phyloP scores from a whole-genome alignment of 192 early-diverging fungal genomes.

The Coemansia asiatica region DNA sequence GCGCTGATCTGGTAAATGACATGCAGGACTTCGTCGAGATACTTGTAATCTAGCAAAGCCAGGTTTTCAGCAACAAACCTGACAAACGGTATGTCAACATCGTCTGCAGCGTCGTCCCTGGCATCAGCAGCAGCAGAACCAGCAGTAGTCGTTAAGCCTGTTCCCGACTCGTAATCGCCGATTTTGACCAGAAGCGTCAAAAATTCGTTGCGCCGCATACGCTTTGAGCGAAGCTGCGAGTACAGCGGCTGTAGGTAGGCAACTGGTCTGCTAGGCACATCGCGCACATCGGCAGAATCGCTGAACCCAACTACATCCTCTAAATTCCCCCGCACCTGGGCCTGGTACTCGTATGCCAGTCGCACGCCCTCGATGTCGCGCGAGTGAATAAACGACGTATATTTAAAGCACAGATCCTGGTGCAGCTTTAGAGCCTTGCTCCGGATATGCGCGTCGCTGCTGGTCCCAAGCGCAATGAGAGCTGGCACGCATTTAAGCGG shows the following conservation, averaged over 20 bases:
- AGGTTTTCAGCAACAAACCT: slow-evolving; percentile 85
- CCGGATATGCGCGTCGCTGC: slow-evolving; percentile 61
- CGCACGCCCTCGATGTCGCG: slow-evolving; percentile 75
- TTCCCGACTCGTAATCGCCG: slow-evolving; percentile 62
- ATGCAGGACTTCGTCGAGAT: slow-evolving; percentile 76
- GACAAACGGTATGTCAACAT: slow-evolving; percentile 57
- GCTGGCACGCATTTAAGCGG: slow-evolving; percentile 90
- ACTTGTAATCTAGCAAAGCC: slow-evolving; percentile 75
- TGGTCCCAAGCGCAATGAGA: slow-evolving; percentile 81
- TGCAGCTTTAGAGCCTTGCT: slow-evolving; percentile 75
- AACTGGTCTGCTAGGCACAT: slow-evolving; percentile 39
- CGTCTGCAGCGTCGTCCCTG: not conserved
- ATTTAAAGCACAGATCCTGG: slow-evolving; percentile 74
- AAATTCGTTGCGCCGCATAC: slow-evolving; percentile 72
- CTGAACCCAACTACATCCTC: slow-evolving; percentile 52
- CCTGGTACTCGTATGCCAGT: slow-evolving; percentile 74
- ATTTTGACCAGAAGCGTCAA: slow-evolving; percentile 65
- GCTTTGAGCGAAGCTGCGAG: slow-evolving; percentile 63
- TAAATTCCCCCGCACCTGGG: slow-evolving; percentile 28
- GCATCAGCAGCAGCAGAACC: not conserved
- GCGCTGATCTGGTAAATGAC: slow-evolving; percentile 74
- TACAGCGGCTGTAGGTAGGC: slow-evolving; percentile 71
- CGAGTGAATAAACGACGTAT: slow-evolving; percentile 85
- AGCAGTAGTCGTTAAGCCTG: slow-evolving; percentile 1
- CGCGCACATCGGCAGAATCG: slow-evolving; percentile 20